A percentile compares a stretch with the other conserved stretches of the same genome.
phyloP scores from a whole-genome alignment of 2,329 filamentous ascomycete genomes.

The Orbilia blumenaviensis region DNA sequence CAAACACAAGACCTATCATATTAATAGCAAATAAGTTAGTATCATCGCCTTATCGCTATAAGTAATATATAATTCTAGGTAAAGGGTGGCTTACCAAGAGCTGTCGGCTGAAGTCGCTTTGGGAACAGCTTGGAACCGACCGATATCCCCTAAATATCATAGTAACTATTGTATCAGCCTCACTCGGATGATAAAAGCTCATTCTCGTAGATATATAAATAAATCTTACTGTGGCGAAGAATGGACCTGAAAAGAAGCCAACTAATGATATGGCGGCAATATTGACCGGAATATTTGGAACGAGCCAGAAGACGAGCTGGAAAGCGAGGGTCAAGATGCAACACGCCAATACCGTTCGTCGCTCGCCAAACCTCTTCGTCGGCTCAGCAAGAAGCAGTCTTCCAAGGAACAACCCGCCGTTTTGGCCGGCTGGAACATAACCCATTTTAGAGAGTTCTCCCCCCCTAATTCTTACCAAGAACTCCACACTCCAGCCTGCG shows the following conservation, averaged over 20 bases:
- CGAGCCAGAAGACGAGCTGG: conserved; percentile 71
- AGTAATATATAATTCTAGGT: not conserved
- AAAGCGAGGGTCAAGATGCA: conserved; percentile 66
- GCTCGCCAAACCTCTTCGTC: conserved; percentile 69
- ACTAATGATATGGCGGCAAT: conserved; percentile 67
- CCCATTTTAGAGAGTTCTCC: conserved; percentile 69
- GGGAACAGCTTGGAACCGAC: conserved; percentile 60
- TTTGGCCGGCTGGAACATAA: conserved; percentile 71
- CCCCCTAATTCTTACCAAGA: conserved; percentile 69
- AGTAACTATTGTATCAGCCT: not conserved
- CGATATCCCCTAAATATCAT: conserved; percentile 64
- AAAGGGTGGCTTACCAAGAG: conserved; percentile 30
- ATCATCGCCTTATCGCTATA: not conserved
- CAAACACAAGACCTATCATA: conserved; percentile 65
- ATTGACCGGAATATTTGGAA: conserved; percentile 64
- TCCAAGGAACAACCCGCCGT: conserved; percentile 69
- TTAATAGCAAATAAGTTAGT: not conserved
- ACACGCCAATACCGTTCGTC: conserved; percentile 69
- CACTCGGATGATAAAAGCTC: too few species aligned
- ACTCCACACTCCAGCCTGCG: conserved; percentile 72
- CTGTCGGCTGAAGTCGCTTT: conserved; percentile 32
- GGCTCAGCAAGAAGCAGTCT: conserved; percentile 69
- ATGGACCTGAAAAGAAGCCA: conserved; percentile 69
- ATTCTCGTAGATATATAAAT: not conserved
- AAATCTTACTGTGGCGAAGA: conserved; percentile 66